Evolutionary conservation across 2,329 filamentous ascomycete genomes (phyloP), one percentile per base, ranked within the genome.

Genomic region (Thelonectria rubi): DNA sequence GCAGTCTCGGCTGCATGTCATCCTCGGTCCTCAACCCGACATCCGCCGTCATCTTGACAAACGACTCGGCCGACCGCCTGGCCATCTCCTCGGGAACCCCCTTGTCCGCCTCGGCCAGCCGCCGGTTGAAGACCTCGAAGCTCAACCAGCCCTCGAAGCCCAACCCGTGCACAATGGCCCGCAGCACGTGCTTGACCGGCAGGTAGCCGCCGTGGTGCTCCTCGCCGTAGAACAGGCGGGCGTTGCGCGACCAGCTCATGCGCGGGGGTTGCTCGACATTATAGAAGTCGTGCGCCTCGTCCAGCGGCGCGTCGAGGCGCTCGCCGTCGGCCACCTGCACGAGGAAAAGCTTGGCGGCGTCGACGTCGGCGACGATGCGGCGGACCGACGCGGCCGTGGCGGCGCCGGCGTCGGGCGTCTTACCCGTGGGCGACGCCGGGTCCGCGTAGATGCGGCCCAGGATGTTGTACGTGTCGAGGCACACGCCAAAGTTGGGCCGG

Each of bases 201-300:
- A 94, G 77, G 70, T 92, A 93, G 0, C 84, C 91, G 0, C 88
- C 88, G 2, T 81, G 76, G 3, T 86, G 80, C 47, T 80, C 76
- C 73, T 92, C 89, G 18, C 78, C 76, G 50, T 80, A 80, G 46
- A 80, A 79, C 1, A 94, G 3, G 17, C 91, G 80, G 64, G 89
- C 91, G 72, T 93, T 93, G 17, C 91, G 71, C 1, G 75, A 91
- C 91, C 91, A 94, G 70, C 84, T 91, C 91, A 94, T 94, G 3
- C 90, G 80, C 0, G 71, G 8, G 0, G 77, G 78, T 65, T 79
- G 77, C 26, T 71, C 72, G 0, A 65, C 40, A 61, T 74, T 65
- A 60, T 78, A 75, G 39, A 77, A 78, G 2, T 69, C 62, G 47
- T 80, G 77, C 0, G 73, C 77, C 4, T 80, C 84, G 73, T 46